Evolutionary conservation across 257 asterid genomes (phyloP).

Genomic region (Anisodus tanguticus): DNA sequence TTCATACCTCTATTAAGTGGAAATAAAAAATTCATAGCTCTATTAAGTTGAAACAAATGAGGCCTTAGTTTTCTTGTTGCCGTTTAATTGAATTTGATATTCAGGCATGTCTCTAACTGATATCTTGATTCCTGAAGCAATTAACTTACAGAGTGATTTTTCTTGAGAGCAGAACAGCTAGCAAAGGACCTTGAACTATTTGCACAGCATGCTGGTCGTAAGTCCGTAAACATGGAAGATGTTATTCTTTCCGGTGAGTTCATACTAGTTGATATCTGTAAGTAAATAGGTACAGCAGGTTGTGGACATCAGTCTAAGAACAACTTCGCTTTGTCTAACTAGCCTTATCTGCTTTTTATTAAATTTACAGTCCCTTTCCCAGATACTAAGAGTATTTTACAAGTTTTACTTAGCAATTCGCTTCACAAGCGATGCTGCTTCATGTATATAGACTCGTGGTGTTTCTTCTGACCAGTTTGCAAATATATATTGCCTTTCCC

Average conservation of each 20-base stretch:
- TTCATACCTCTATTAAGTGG: neutral
- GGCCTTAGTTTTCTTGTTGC: neutral
- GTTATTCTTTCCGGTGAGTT: conserved; percentile 83
- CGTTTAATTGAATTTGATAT: neutral
- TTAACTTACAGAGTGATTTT: conserved; percentile 25
- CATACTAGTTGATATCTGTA: neutral
- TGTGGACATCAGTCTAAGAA: neutral
- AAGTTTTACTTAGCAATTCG: neutral
- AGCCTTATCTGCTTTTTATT: neutral
- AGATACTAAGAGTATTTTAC: neutral
- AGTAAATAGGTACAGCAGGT: neutral
- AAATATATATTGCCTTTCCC: neutral
- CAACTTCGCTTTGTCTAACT: neutral
- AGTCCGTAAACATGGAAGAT: conserved; percentile 95
- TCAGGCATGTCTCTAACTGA: neutral
- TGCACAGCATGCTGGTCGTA: conserved; percentile 85
- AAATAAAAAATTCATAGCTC: neutral
- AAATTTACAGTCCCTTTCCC: neutral
- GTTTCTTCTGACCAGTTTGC: neutral
- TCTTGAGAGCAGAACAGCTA: conserved; percentile 69
- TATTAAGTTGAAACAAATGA: neutral
- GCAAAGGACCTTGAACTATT: conserved; percentile 91
- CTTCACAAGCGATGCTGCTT: neutral
- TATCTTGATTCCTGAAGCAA: neutral
- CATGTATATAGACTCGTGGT: neutral